A percentile compares a stretch with the other conserved stretches of the same genome.
These are phyloP conservation scores for Cladosporium sp. DNA, from an alignment of 2,329 filamentous ascomycete genomes.

Conservation along the genomic window DNA sequence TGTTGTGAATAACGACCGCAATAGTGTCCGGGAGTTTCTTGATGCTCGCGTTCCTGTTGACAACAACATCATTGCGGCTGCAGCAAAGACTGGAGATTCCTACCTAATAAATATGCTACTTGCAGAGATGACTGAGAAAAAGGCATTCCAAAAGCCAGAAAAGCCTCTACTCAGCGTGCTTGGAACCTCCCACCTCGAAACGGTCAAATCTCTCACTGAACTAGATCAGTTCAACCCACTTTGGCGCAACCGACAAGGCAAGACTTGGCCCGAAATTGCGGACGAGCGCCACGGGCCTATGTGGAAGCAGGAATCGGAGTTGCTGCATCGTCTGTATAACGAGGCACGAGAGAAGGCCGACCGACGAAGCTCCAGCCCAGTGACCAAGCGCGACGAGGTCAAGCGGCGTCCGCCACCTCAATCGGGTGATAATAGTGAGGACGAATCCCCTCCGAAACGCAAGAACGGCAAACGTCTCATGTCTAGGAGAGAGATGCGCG, in stretches of 20 bases:
- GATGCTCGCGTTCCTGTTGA: constrained; percentile 49
- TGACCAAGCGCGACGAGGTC: constrained; percentile 28
- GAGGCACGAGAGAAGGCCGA: constrained; percentile 30
- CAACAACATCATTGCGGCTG: constrained; percentile 81
- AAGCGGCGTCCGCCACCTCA: constrained; percentile 22
- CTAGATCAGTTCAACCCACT: constrained; percentile 71
- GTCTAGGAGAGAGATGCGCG: constrained; percentile 32
- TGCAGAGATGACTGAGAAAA: constrained; percentile 52
- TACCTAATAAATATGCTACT: constrained; percentile 72
- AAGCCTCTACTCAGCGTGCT: constrained; percentile 95
- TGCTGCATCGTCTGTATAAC: constrained; percentile 72
- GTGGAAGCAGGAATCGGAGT: constrained; percentile 81
- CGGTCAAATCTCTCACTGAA: constrained; percentile 55
- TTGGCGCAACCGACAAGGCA: constrained; percentile 63
- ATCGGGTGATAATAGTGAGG: constrained; percentile 18
- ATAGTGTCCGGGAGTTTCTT: constrained; percentile 45
- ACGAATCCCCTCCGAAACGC: constrained; percentile 23
- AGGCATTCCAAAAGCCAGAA: constrained; percentile 63
- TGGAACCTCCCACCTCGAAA: constrained; percentile 77
- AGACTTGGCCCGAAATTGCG: constrained; percentile 84
- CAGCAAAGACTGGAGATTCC: constrained; percentile 86
- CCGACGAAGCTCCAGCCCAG: constrained; percentile 31
- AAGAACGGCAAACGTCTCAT: constrained; percentile 31
- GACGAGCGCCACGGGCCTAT: constrained; percentile 75
- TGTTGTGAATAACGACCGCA: constrained; percentile 44